Base-by-base conservation (phyloP, 1,284 basidiomycete species). In the Lignosus rhinocerotis region DNA sequence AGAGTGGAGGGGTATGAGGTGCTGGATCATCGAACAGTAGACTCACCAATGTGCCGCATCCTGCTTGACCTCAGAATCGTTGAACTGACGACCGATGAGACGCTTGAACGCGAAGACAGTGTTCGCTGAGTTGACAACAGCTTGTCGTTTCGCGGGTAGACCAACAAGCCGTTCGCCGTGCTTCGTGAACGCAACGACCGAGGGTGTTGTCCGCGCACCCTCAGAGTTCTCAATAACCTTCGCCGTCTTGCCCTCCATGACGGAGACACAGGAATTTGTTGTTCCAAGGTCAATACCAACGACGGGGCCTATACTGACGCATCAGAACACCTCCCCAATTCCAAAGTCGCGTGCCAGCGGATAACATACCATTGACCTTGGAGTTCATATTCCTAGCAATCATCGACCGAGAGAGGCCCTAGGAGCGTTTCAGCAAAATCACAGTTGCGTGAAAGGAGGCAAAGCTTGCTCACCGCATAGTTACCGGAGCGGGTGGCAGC, bases 171-270 rank as follows among this genome's bases (percentile, higher is more conserved):
- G 92, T 74, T 96, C 93, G 60, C 91, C 91, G 69, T 94, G 86
- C 78, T 98, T 98, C 66, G 96, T 95, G 84, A 99, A 99, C 43
- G 96, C 97, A 65, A 99, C 94, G 58, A 98, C 94, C 52, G 96
- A 99, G 9, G 97, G 97, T 32, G 96, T 99, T 66, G 96, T 98
- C 70, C 96, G 88, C 63, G 93, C 93, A 82, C 96, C 96, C 81
- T 99, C 96, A 11, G 95, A 80, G 81, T 99, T 98, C 78, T 98
- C 96, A 69, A 99, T 92, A 65, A 99, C 96, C 67, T 93, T 90
- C 56, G 96, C 86, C 48, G 88, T 90, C 80, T 95, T 90, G 70
- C 94, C 96, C 81, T 98, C 96, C 93, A 96, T 97, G 66, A 96
- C 84, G 52, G 93, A 90, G 63, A 96, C 93, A 78, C 94, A 96